phyloP scores from a whole-genome alignment of 2,329 filamentous ascomycete species.

The Talaromyces sp. region DNA sequence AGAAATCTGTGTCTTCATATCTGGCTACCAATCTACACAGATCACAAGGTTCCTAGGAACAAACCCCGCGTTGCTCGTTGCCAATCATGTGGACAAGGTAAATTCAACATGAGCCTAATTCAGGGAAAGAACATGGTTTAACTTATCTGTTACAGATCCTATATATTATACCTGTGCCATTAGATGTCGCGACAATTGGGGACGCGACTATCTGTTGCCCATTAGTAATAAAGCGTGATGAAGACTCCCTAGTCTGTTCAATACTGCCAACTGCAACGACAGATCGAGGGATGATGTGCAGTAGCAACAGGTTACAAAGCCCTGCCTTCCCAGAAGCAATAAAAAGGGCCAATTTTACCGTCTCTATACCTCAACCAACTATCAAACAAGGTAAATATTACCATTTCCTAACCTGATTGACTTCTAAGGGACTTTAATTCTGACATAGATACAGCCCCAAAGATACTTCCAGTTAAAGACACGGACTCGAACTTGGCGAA shows the following conservation, averaged over 20 bases:
- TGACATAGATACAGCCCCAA: background rate
- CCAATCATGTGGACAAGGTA: constrained; percentile 7
- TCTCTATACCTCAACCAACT: background rate
- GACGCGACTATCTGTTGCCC: constrained; percentile 6
- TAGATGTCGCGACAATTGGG: constrained; percentile 8
- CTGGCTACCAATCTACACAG: constrained; percentile 1
- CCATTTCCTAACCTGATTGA: background rate
- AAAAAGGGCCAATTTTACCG: background rate
- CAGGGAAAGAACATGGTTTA: background rate
- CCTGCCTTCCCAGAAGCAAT: constrained; percentile 1
- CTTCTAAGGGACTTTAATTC: background rate
- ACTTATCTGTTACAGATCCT: background rate
- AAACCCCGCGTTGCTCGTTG: constrained; percentile 6
- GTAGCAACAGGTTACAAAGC: background rate
- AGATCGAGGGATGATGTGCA: background rate
- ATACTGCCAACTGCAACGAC: constrained; percentile 6
- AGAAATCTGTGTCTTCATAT: constrained; percentile 8
- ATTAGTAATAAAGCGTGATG: constrained; percentile 6
- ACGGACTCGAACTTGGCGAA: background rate
- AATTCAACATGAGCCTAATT: background rate
- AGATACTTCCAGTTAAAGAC: background rate
- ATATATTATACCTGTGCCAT: constrained; percentile 5
- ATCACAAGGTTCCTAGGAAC: constrained; percentile 7
- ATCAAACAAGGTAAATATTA: background rate
- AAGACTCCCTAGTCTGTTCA: constrained; percentile 6